Conservation (phyloP, 768 basidiomycete species). For the Lactifluus hygrophoroides region DNA sequence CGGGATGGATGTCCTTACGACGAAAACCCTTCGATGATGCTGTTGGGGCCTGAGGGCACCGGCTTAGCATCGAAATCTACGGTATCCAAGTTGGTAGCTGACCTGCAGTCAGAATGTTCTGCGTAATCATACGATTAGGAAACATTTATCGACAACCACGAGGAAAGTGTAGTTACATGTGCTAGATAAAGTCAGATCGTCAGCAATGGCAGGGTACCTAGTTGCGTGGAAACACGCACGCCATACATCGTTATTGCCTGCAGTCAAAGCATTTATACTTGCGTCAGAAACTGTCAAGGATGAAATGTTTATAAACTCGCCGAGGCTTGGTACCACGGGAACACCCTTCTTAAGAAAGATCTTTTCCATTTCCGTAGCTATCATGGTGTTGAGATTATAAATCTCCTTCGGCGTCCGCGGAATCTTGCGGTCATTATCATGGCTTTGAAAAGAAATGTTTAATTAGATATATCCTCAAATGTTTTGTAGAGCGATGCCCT, state of each 20-base stretch:
- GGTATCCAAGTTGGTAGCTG: slow-evolving; percentile 20
- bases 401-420: slow-evolving; percentile 80
- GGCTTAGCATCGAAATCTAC: not conserved
- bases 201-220: slow-evolving; percentile 3
- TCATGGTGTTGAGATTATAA: slow-evolving; percentile 56
- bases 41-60: slow-evolving; percentile 47
- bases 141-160: not conserved
- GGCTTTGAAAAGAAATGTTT: slow-evolving; percentile 36
- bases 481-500: not conserved
- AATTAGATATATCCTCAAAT: not conserved
- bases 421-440: slow-evolving; percentile 75
- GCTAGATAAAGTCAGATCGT: slow-evolving; percentile 32
- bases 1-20: slow-evolving; percentile 38
- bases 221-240: slow-evolving; percentile 39
- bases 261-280: not conserved
- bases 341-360: slow-evolving; percentile 65
- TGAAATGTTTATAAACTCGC: slow-evolving; percentile 31
- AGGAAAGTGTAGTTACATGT: slow-evolving; percentile 39
- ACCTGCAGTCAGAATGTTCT: slow-evolving; percentile 65
- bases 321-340: slow-evolving; percentile 74
- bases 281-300: not conserved
- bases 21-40: slow-evolving; percentile 57
- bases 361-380: slow-evolving; percentile 62
- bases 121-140: slow-evolving; percentile 8
- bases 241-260: slow-evolving; percentile 90